phyloP scores from a whole-genome alignment of 768 basidiomycete genomes.

The Pisolithus sp. region DNA sequence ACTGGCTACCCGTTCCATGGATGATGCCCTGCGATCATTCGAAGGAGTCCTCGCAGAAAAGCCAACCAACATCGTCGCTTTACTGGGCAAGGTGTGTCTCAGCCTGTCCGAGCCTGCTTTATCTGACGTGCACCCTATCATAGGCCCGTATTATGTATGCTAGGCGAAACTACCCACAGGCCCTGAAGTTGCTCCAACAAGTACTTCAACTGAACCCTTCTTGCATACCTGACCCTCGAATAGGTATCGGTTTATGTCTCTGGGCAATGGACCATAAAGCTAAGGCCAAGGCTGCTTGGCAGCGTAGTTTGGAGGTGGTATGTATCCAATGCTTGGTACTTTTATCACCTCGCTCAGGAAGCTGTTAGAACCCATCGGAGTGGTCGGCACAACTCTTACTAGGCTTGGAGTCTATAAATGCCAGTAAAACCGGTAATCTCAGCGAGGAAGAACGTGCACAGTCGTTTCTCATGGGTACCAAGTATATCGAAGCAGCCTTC shows the following conservation, averaged over 20 bases:
- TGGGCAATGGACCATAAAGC: conserved; percentile 84
- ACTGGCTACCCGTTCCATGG: conserved; percentile 72
- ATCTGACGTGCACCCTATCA: conserved; percentile 1
- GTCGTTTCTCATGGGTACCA: conserved; percentile 59
- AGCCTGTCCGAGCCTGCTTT: not conserved
- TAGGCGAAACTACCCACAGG: conserved; percentile 65
- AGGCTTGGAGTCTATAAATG: conserved; percentile 81
- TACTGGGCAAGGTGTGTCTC: conserved; percentile 72
- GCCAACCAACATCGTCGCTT: conserved; percentile 81
- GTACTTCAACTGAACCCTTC: conserved; percentile 71
- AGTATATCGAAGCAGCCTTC: conserved; percentile 72
- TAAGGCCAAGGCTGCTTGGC: conserved; percentile 86
- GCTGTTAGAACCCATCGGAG: conserved; percentile 61
- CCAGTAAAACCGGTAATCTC: conserved; percentile 65
- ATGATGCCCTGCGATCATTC: conserved; percentile 77
- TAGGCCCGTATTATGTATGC: conserved; percentile 85
- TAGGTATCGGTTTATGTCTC: conserved; percentile 91
- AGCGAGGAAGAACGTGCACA: conserved; percentile 57
- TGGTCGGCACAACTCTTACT: conserved; percentile 79
- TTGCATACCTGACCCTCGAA: conserved; percentile 86
- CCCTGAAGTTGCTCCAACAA: conserved; percentile 81
- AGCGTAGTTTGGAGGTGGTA: conserved; percentile 80
- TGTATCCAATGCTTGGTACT: conserved; percentile 23
- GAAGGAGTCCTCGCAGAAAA: conserved; percentile 71
- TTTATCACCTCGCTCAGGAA: not conserved